Evolutionary conservation across 306 rosid genomes (phyloP).

Genomic region (Sicyos edulis): DNA sequence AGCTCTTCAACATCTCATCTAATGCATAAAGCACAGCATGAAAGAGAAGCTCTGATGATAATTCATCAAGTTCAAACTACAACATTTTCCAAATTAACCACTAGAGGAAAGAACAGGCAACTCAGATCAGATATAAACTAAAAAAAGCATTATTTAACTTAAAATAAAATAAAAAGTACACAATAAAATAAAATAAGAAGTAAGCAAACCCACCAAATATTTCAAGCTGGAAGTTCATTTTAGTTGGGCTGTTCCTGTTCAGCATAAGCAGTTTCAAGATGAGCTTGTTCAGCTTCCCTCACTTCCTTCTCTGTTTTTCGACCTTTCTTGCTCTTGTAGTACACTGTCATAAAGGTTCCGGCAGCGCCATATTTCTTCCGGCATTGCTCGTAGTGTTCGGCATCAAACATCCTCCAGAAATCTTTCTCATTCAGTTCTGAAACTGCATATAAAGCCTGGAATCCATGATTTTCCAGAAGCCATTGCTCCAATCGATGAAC

Average conservation of each 20-base stretch:
- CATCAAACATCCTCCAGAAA: conserved; percentile 97
- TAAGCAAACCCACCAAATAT: conserved; percentile 5
- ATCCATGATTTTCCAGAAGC: conserved; percentile 88
- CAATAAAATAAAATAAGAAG: not conserved
- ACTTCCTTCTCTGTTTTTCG: conserved; percentile 97
- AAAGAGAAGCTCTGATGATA: conserved; percentile 1
- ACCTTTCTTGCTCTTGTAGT: conserved; percentile 94
- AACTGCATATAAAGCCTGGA: conserved; percentile 89
- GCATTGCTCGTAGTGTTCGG: conserved; percentile 59
- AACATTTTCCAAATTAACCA: conserved; percentile 11
- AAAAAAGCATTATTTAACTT: not conserved
- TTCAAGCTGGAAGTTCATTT: conserved; percentile 2
- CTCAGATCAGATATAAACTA: conserved; percentile 5
- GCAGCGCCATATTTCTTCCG: conserved; percentile 82
- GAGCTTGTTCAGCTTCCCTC: conserved; percentile 87
- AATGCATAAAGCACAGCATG: conserved; percentile 2
- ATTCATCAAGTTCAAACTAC: conserved; percentile 8
- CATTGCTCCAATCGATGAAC: conserved; percentile 72
- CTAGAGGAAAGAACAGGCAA: not conserved
- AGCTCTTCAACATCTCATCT: not conserved
- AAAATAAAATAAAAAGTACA: not conserved
- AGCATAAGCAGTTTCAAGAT: conserved; percentile 68
- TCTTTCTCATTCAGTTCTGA: conserved; percentile 81
- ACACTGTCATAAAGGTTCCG: conserved; percentile 91
- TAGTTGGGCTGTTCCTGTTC: conserved; percentile 53